These are phyloP conservation scores for Wakefieldia striispora DNA, from an alignment of 768 basidiomycete species.

Conservation along the genomic window DNA sequence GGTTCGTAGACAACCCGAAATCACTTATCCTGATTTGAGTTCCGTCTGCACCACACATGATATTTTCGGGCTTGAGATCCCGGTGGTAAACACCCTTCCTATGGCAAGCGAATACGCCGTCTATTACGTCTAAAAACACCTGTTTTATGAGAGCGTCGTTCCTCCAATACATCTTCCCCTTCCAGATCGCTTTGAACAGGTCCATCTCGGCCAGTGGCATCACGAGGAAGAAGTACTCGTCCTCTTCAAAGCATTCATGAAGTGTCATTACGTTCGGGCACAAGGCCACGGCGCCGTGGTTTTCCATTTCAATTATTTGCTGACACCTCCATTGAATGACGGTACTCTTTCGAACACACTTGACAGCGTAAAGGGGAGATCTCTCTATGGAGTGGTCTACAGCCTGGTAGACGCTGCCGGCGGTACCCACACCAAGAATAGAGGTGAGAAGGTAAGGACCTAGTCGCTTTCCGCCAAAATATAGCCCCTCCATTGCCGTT, in stretches of 20 bases:
- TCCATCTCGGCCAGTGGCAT: slow-evolving; percentile 63
- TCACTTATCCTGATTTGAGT: slow-evolving; percentile 62
- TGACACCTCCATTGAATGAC: slow-evolving; percentile 51
- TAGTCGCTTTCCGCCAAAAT: slow-evolving; percentile 51
- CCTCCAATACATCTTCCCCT: slow-evolving; percentile 47
- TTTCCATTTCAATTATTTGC: slow-evolving; percentile 65
- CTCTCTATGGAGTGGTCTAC: slow-evolving; percentile 45
- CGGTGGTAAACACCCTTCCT: slow-evolving; percentile 71
- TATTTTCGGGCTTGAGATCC: slow-evolving; percentile 85
- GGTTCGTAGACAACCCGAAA: slow-evolving; percentile 67
- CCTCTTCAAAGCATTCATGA: slow-evolving; percentile 58
- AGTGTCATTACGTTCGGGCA: slow-evolving; percentile 62
- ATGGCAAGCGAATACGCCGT: slow-evolving; percentile 77
- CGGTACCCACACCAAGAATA: slow-evolving; percentile 69
- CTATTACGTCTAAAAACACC: slow-evolving; percentile 73
- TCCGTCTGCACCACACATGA: slow-evolving; percentile 59
- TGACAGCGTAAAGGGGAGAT: slow-evolving; percentile 60
- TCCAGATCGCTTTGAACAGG: slow-evolving; percentile 57
- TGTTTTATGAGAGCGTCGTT: slow-evolving; percentile 61
- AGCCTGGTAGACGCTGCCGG: slow-evolving; percentile 76
- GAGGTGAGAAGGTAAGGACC: slow-evolving; percentile 61
- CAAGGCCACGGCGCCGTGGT: slow-evolving; percentile 46
- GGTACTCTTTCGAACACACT: slow-evolving; percentile 60
- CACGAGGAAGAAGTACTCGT: slow-evolving; percentile 62
- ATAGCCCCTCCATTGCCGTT: slow-evolving; percentile 4